A percentile compares a stretch with the other conserved stretches of the same genome.
These are phyloP conservation scores for Amylocystis lapponica DNA, from an alignment of 768 basidiomycete genomes.

Conservation along the genomic window DNA sequence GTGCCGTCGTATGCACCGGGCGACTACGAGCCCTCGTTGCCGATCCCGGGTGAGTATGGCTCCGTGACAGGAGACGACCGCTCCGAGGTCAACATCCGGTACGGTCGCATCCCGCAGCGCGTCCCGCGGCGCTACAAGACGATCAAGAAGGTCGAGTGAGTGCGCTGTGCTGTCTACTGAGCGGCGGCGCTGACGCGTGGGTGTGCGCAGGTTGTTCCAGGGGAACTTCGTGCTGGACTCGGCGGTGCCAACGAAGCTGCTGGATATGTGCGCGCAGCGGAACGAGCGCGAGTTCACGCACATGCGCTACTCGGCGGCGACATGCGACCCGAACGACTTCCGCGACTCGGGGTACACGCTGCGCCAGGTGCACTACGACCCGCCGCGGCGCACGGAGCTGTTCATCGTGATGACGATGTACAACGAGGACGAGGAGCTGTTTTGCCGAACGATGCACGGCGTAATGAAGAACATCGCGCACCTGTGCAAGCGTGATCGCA, in stretches of 20 bases:
- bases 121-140: constrained; percentile 91
- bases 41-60: constrained; percentile 41
- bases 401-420: constrained; percentile 99
- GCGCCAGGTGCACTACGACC: constrained; percentile 88
- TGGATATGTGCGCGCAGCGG: constrained; percentile 72
- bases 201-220: constrained; percentile 69
- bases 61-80: constrained; percentile 25
- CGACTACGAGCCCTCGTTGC: too few species aligned
- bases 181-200: too few species aligned
- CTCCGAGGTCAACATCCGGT: constrained; percentile 63
- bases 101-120: constrained; percentile 87
- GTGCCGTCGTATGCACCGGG: too few species aligned
- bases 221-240: constrained; percentile 93
- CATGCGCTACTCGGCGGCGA: constrained; percentile 95
- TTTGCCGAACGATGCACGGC: constrained; percentile 91
- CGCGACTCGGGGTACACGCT: constrained; percentile 76
- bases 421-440: constrained; percentile 88
- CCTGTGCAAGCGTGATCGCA: constrained; percentile 77
- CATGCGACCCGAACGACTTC: constrained; percentile 95
- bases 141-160: constrained; percentile 83
- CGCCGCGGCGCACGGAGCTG: constrained; percentile 84
- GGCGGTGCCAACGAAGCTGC: constrained; percentile 84
- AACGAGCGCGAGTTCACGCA: constrained; percentile 89
- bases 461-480: constrained; percentile 93
- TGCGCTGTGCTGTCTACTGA: constrained; percentile 15